Evolutionary conservation across 352 stramenopile species (phyloP).

Genomic region (Pythium rhizo-oryzae): DNA sequence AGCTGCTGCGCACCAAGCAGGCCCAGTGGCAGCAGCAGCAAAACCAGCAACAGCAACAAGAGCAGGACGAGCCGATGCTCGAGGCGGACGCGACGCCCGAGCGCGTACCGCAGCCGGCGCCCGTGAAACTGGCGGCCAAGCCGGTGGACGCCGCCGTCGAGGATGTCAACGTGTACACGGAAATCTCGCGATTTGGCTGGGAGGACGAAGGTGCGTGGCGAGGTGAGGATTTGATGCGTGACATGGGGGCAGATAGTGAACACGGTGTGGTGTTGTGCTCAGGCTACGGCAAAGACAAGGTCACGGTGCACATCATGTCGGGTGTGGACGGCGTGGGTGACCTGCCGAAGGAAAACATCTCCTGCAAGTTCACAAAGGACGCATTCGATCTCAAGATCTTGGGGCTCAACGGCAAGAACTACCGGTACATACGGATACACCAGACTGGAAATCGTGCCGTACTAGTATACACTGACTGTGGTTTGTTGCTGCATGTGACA

Average conservation of each 20-base stretch:
- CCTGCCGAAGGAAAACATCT: constrained; percentile 71
- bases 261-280: not conserved
- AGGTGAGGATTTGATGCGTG: not conserved
- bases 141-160: constrained; percentile 15
- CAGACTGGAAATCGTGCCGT: not conserved
- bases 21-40: constrained; percentile 36
- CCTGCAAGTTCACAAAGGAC: constrained; percentile 76
- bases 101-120: constrained; percentile 21
- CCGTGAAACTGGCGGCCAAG: constrained; percentile 35
- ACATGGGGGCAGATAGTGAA: not conserved
- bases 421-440: constrained; percentile 31
- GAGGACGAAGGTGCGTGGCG: constrained; percentile 68
- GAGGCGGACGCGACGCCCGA: constrained; percentile 24
- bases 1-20: constrained; percentile 66
- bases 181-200: constrained; percentile 87
- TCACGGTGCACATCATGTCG: constrained; percentile 83
- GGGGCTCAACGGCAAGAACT: constrained; percentile 74
- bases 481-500: not conserved
- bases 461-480: not conserved
- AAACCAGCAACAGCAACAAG: constrained; percentile 28
- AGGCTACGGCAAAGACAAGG: constrained; percentile 87
- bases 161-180: constrained; percentile 71
- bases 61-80: constrained; percentile 32
- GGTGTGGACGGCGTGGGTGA: constrained; percentile 77
- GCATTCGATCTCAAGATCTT: constrained; percentile 89